Conservation (phyloP, 257 asterid genomes). For the Plantago major region DNA sequence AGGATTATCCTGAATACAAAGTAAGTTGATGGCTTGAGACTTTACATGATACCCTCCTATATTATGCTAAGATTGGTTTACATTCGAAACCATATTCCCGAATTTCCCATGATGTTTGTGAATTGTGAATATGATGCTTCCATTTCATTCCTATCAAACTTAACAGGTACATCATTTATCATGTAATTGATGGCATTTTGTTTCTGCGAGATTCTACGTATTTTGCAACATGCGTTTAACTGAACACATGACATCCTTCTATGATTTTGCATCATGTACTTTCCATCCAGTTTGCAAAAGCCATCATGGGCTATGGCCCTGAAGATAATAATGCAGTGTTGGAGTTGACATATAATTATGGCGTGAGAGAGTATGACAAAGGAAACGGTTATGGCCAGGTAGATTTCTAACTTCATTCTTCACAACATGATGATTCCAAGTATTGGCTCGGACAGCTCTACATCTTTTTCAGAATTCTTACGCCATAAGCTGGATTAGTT, state of each 20-base stretch:
- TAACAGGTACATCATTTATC: background rate
- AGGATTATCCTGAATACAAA: slow-evolving; percentile 33
- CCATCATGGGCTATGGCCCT: slow-evolving; percentile 77
- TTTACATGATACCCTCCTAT: slow-evolving; percentile 9
- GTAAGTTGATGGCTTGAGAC: slow-evolving; percentile 26
- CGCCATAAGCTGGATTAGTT: background rate
- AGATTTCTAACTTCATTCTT: slow-evolving; percentile 4
- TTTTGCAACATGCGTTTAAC: too few relatives aligned
- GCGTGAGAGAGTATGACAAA: slow-evolving; percentile 60
- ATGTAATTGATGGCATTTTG: background rate
- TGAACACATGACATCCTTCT: too few relatives aligned
- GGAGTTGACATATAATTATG: slow-evolving; percentile 67
- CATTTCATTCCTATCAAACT: background rate
- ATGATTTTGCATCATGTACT: background rate
- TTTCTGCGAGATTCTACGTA: background rate
- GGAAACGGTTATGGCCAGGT: slow-evolving; percentile 90
- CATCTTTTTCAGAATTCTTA: background rate
- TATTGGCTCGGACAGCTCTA: background rate
- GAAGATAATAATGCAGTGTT: slow-evolving; percentile 65
- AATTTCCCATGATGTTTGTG: too few relatives aligned
- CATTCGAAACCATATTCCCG: background rate
- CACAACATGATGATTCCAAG: background rate
- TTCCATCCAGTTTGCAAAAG: slow-evolving; percentile 47
- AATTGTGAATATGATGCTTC: too few relatives aligned
- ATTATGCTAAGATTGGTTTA: background rate